A percentile compares a stretch with the other conserved stretches of the same genome.
phyloP scores from a whole-genome alignment of 1,139 yeast species.

The Hansenula lynferdii region DNA sequence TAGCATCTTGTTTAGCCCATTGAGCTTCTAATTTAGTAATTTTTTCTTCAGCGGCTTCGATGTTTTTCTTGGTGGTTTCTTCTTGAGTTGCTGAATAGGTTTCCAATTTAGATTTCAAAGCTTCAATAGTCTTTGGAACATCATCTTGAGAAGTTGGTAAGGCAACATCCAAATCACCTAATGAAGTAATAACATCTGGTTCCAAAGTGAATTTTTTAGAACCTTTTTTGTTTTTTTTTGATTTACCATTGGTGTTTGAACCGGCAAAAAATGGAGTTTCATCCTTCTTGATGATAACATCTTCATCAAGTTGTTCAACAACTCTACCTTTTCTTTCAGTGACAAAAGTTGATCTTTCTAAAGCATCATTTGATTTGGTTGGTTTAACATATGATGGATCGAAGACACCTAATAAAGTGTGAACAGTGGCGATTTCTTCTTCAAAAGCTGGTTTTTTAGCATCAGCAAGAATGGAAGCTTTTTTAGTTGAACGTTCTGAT shows the following conservation, averaged over 20 bases:
- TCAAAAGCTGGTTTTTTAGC: constrained; percentile 87
- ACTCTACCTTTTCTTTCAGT: constrained; percentile 34
- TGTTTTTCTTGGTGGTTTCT: constrained; percentile 72
- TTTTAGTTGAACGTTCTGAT: constrained; percentile 55
- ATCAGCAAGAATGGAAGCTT: constrained; percentile 59
- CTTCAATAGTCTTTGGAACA: constrained; percentile 58
- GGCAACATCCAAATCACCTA: constrained; percentile 71
- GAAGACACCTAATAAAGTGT: constrained; percentile 63
- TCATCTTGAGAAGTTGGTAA: constrained; percentile 81
- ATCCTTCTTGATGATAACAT: constrained; percentile 61
- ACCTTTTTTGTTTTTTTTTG: constrained; percentile 44
- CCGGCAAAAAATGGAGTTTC: constrained; percentile 52
- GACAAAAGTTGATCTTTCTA: constrained; percentile 27
- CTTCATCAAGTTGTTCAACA: constrained; percentile 59
- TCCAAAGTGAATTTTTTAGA: constrained; percentile 68
- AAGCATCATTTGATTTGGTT: constrained; percentile 25
- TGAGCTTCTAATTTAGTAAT: constrained; percentile 53
- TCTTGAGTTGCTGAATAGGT: constrained; percentile 74
- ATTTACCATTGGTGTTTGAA: constrained; percentile 48
- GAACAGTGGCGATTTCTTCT: constrained; percentile 67
- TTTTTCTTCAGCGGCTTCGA: constrained; percentile 71
- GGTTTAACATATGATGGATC: constrained; percentile 78
- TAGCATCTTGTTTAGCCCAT: constrained; percentile 33
- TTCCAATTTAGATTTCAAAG: constrained; percentile 69
- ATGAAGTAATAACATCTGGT: constrained; percentile 72